phyloP scores from a whole-genome alignment of 2,329 filamentous ascomycete species.

The Sphaceloma murrayae region DNA sequence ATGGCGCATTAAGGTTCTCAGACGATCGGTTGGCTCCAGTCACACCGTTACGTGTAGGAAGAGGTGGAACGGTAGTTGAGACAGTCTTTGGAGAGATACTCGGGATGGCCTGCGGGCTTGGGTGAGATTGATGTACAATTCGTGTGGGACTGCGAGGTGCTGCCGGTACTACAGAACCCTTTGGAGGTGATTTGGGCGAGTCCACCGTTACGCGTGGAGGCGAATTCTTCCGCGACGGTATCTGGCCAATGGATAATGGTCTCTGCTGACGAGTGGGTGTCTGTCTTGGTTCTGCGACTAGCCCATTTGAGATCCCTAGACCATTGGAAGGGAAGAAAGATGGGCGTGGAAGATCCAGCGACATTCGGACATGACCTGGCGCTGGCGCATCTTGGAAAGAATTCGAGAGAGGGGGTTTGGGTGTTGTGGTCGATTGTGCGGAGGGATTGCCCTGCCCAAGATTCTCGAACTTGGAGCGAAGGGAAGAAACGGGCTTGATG shows the following conservation, averaged over 20 bases:
- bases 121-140: conserved; percentile 7
- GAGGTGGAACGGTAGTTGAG: neutral
- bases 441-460: conserved; percentile 37
- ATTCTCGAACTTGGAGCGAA: conserved; percentile 73
- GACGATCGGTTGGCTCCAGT: neutral
- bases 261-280: conserved; percentile 32
- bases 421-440: conserved; percentile 16
- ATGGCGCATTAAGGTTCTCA: conserved; percentile 6
- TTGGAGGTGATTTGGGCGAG: conserved; percentile 60
- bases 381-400: conserved; percentile 6
- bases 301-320: conserved; percentile 2
- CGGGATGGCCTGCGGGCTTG: neutral
- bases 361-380: conserved; percentile 23
- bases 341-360: conserved; percentile 34
- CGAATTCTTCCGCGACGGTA: conserved; percentile 37
- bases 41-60: neutral
- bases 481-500: conserved; percentile 71
- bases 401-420: neutral
- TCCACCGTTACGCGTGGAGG: conserved; percentile 60
- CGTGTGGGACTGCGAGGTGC: conserved; percentile 15
- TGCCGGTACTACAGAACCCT: conserved; percentile 23
- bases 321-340: neutral
- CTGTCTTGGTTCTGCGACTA: conserved; percentile 21
- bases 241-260: conserved; percentile 41
- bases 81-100: conserved; percentile 7